Evolutionary conservation across 768 basidiomycete genomes (phyloP).

Genomic region (Lactarius sp.): DNA sequence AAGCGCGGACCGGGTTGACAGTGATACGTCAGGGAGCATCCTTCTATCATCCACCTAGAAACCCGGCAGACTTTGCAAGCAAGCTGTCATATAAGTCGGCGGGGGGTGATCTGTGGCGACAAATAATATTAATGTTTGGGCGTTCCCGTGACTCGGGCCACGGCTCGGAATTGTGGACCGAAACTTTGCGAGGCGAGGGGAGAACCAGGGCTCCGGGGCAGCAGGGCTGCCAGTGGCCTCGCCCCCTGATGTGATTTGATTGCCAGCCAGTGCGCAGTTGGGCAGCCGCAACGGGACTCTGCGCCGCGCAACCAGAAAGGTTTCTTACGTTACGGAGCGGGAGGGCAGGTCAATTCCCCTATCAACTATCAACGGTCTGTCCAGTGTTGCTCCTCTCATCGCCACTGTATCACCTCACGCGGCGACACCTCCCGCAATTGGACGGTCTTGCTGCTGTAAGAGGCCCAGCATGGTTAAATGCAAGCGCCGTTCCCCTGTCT

Average conservation of each 20-base stretch:
- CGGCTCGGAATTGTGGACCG: neutral
- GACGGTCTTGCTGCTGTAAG: neutral
- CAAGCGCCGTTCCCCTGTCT: neutral
- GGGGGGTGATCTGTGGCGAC: neutral
- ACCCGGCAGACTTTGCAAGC: constrained; percentile 1
- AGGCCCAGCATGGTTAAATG: constrained; percentile 23
- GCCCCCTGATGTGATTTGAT: neutral
- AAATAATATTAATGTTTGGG: neutral
- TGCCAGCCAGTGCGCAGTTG: neutral
- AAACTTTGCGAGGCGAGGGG: neutral
- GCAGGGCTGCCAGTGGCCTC: neutral
- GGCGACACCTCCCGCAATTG: constrained; percentile 12
- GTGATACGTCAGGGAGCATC: neutral
- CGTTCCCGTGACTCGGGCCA: neutral
- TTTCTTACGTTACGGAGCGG: constrained; percentile 4
- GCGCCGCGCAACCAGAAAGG: neutral
- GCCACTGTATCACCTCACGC: constrained; percentile 4
- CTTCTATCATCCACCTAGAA: neutral
- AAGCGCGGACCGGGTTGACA: neutral
- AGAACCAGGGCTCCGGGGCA: neutral
- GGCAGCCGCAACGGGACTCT: neutral
- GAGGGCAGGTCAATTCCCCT: neutral
- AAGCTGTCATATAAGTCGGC: neutral
- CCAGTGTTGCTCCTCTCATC: neutral
- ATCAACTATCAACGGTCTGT: constrained; percentile 4